Base-by-base conservation (phyloP, 139 green algal genomes). In the Chlorella sp. region DNA sequence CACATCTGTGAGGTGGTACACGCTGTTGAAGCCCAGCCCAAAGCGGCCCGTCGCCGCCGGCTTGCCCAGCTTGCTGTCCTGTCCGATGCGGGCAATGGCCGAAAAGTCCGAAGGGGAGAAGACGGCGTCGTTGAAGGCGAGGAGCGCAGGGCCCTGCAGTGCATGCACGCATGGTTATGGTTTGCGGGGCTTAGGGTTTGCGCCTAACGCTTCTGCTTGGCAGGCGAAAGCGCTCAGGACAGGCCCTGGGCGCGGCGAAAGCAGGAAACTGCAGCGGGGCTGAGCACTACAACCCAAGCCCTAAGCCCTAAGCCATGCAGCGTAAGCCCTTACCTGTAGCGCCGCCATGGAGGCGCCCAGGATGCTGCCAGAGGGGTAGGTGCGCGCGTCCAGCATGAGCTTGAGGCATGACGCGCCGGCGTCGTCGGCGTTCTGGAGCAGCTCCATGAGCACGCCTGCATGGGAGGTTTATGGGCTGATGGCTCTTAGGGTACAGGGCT, bases 381-480 rank as follows among this genome's bases (percentile, higher is more conserved):
- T 36, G 30, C 30, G 29, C 14, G 60, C 27, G 71, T 95, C 90
- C 32, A 95, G 83, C 60, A 91, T 30, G 17, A 94, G 77, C 24
- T 65, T 42, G 55, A 89, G 69, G 20, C 75, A 61, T 50, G 50
- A 75, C 17, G 85, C 85, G 10, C 89, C 89, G 5, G 88, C 88
- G 49, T 95, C 90, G 70, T 95, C 90, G 2, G 90, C 90, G 65
- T 95, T 95, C 76, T 95, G 89, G 30, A 95, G 75, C 67, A 95
- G 83, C 84, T 95, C 90, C 62, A 88, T 80, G 29, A 94, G 69
- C 42, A 93, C 79, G 5, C 88, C 88, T 81, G 74, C 42, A n/a
- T n/a, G n/a, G n/a, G n/a, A 26, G 10, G 49, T 17, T 59, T 17
- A 26, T 59, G 49, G 49, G 49, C 49, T 85, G n/a, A 59, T 71